Evolutionary conservation across 208 protist species (phyloP).

Genomic region (Crithidia mellificae): DNA sequence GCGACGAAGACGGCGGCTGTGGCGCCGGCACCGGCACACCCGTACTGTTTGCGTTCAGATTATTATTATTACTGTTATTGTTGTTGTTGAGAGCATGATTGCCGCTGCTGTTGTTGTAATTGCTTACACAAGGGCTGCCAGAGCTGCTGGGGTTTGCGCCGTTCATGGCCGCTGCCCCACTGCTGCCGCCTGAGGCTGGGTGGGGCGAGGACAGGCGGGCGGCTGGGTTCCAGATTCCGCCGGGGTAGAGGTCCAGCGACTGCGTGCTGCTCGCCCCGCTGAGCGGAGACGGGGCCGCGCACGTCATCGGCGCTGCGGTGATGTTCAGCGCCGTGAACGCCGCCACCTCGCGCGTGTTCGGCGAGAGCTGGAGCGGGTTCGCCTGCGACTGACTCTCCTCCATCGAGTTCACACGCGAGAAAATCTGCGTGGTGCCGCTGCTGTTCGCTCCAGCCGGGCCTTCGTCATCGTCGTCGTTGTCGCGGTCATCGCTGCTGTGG

Average conservation of each 20-base stretch:
- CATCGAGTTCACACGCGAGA: constrained; percentile 5
- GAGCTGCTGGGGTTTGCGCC: too few relatives aligned
- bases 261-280: constrained; percentile 25
- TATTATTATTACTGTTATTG: too few relatives aligned
- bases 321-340: too few relatives aligned
- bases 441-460: constrained; percentile 13
- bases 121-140: too few relatives aligned
- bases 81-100: too few relatives aligned
- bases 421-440: constrained; percentile 29
- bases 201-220: neutral
- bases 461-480: constrained; percentile 17
- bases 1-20: neutral
- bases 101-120: too few relatives aligned
- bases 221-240: constrained; percentile 28
- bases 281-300: neutral
- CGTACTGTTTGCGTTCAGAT: too few relatives aligned
- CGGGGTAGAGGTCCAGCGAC: constrained; percentile 30
- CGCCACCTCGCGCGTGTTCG: neutral
- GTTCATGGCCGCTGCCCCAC: too few relatives aligned
- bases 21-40: too few relatives aligned
- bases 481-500: constrained; percentile 10
- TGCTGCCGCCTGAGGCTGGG: neutral
- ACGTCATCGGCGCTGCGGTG: too few relatives aligned
- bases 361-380: neutral
- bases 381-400: constrained; percentile 3